phyloP scores from a whole-genome alignment of 2,329 filamentous ascomycete species.

The Tolypocladium inflatum region DNA sequence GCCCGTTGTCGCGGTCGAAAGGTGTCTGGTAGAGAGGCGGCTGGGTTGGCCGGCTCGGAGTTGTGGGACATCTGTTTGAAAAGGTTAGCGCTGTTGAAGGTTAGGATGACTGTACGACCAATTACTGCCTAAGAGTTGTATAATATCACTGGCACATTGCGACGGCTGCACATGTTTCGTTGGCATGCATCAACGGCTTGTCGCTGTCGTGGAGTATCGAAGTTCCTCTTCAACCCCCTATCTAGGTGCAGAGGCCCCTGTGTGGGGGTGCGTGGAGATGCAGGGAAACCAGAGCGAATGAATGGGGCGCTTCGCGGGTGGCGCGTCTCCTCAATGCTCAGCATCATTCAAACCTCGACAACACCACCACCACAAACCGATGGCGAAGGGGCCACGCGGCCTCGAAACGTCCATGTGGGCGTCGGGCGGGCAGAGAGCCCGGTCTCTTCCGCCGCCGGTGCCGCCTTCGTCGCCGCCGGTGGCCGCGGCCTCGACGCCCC shows the following conservation, averaged over 20 bases:
- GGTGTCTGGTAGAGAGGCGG: not conserved
- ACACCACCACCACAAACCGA: not conserved
- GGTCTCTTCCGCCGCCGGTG: constrained; percentile 3
- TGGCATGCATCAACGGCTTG: not conserved
- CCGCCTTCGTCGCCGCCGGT: not conserved
- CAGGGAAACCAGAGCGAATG: too few species aligned
- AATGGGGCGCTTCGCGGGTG: not conserved
- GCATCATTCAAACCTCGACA: not conserved
- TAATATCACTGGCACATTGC: not conserved
- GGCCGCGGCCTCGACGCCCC: not conserved
- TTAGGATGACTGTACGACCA: not conserved
- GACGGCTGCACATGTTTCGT: not conserved
- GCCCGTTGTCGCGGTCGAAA: too few species aligned
- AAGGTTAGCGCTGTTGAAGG: not conserved
- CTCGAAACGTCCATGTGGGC: constrained; percentile 7
- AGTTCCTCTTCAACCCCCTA: too few species aligned
- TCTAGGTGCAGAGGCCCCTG: too few species aligned
- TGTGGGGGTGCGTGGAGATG: too few species aligned
- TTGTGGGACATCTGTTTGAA: not conserved
- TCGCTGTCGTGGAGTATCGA: too few species aligned
- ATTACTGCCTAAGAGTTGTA: not conserved
- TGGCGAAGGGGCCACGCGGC: constrained; percentile 5
- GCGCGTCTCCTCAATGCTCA: not conserved
- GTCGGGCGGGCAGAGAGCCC: not conserved
- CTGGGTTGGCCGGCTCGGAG: not conserved